Evolutionary conservation across 2,329 filamentous ascomycete species (phyloP).

Genomic region (Triangularia setosa): DNA sequence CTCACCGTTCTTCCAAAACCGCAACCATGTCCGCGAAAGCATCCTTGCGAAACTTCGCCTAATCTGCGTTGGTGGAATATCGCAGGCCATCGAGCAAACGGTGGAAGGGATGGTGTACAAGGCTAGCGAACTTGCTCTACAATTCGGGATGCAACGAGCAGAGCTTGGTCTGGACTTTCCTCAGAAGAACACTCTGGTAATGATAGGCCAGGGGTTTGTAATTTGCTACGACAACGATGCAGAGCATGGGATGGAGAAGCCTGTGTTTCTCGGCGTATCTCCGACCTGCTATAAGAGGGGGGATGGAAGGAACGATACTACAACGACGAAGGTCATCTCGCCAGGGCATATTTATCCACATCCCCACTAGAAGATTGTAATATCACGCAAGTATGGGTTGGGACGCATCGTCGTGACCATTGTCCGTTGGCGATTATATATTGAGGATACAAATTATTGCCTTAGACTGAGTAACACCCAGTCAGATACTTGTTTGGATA

Average conservation of each 20-base stretch:
- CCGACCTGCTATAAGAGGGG: constrained; percentile 14
- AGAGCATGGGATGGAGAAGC: neutral
- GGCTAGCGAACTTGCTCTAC: constrained; percentile 18
- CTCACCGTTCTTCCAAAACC: neutral
- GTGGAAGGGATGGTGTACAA: neutral
- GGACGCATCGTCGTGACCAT: neutral
- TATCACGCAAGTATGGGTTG: neutral
- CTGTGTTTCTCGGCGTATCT: constrained; percentile 12
- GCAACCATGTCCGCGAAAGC: neutral
- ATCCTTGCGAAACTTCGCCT: neutral
- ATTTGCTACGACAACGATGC: constrained; percentile 15
- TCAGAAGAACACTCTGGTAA: neutral
- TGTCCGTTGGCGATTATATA: neutral
- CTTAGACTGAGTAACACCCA: neutral
- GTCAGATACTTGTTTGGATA: neutral
- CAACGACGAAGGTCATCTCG: constrained; percentile 10
- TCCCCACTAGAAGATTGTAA: neutral
- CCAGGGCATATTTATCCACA: neutral
- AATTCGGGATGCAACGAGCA: constrained; percentile 18
- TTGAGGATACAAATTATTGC: neutral
- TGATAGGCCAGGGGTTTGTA: constrained; percentile 14
- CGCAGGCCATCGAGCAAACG: neutral
- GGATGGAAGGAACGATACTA: constrained; percentile 16
- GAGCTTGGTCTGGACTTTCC: constrained; percentile 13
- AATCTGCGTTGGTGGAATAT: neutral